Base-by-base conservation (phyloP, 1,139 yeast species). In the Taphrina betulina region DNA sequence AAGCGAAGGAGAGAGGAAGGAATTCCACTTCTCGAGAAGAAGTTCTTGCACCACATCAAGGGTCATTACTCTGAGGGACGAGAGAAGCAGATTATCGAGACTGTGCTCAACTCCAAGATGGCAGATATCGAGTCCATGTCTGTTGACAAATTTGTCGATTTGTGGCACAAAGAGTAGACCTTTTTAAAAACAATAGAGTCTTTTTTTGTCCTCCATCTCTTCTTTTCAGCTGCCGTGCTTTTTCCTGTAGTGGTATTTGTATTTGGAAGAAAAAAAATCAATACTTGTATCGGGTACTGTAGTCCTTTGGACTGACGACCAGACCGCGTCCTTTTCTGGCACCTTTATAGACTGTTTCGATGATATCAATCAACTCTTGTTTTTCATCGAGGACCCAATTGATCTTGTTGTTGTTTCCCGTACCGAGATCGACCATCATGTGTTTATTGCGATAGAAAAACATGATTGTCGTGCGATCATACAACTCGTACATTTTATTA, bases 341-440 rank as follows among this genome's bases (percentile, higher is more conserved):
- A 0, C 96, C 97, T 61, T 96, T 71, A 68, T 84, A 92, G 1
- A 92, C 80, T 0, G 94, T 85, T 67, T 94, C 98, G 23, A 92
- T 72, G 31, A 94, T 85, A 68, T 92, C 98, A 33, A 92, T 86
- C 74, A 92, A 70, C 63, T 89, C 97, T 68, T 92, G 96, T 62
- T 85, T 83, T 66, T 86, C 89, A 46, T 80, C 82, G 33, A 92
- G 73, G 4, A 74, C 73, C 70, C 92, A 92, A 67, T 89, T 89
- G 72, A 92, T 73, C 73, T 92, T 92, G 73, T 94, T 92, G 71
- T 94, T 92, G 68, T 92, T 88, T 40, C 99, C 99, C 0, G 98
- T 92, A 1, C 98, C 98, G 70, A 89, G 89, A 73, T 92, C 98
- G 71, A 90, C 81, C 60, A 63, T 63, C 95, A 94, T 90, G 69